These are phyloP conservation scores for Vanderwaltozyma yarrowii DNA, from an alignment of 805 yeast genomes.

Conservation along the genomic window DNA sequence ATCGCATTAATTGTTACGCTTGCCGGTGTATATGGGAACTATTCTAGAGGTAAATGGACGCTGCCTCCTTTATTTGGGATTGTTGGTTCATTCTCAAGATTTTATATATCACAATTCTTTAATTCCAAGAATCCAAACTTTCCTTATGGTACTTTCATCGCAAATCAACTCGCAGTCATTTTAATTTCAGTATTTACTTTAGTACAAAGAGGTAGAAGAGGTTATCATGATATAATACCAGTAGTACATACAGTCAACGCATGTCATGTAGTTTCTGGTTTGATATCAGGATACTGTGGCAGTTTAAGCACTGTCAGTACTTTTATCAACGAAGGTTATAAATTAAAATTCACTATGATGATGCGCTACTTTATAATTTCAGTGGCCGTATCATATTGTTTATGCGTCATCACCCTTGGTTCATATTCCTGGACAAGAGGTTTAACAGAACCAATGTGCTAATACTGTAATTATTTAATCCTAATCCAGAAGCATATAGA, in stretches of 20 bases:
- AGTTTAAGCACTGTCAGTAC: constrained; percentile 68
- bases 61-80: constrained; percentile 60
- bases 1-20: constrained; percentile 19
- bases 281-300: constrained; percentile 62
- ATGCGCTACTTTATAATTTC: constrained; percentile 44
- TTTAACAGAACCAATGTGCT: constrained; percentile 12
- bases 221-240: constrained; percentile 7
- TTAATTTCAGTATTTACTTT: constrained; percentile 15
- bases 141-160: constrained; percentile 45
- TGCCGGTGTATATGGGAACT: constrained; percentile 23
- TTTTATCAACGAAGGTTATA: constrained; percentile 55
- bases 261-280: constrained; percentile 45
- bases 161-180: constrained; percentile 36
- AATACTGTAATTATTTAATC: too few species aligned
- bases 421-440: constrained; percentile 56
- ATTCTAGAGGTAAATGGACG: constrained; percentile 61
- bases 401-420: constrained; percentile 55
- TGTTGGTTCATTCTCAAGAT: constrained; percentile 55
- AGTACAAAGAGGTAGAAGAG: constrained; percentile 33
- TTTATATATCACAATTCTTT: constrained; percentile 37
- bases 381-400: constrained; percentile 36
- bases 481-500: background rate
- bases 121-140: constrained; percentile 38
- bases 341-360: constrained; percentile 28
- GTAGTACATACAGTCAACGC: constrained; percentile 28